Conservation (phyloP, 208 protist species). For the Wallacemonas sp. region DNA sequence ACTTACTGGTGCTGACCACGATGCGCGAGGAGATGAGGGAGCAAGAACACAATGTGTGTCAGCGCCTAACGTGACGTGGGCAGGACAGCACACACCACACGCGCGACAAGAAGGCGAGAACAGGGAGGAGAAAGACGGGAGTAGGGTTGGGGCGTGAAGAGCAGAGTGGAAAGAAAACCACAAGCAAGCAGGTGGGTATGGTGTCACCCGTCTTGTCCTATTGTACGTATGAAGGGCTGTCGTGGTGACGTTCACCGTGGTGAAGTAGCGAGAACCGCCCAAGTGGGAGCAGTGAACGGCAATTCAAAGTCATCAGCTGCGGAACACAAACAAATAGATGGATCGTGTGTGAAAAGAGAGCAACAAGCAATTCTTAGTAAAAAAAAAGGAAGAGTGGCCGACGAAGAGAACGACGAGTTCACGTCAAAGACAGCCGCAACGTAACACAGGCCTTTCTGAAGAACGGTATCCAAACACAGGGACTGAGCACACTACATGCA, state of each 20-base stretch:
- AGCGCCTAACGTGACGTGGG: no score
- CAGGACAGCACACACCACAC: not conserved
- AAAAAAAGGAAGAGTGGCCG: conserved; percentile 13
- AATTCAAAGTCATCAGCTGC: no score
- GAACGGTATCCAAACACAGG: conserved; percentile 4
- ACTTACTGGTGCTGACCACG: no score
- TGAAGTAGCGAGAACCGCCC: no score
- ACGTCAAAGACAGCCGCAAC: not conserved
- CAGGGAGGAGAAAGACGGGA: not conserved
- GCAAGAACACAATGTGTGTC: no score
- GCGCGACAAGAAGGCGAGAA: not conserved
- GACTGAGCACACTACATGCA: not conserved
- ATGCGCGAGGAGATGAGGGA: not conserved
- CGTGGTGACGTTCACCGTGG: no score
- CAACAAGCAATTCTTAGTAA: not conserved
- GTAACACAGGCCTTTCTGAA: no score
- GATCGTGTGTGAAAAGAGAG: not conserved
- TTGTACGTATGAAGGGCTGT: no score
- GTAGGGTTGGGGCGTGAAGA: not conserved
- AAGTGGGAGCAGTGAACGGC: no score
- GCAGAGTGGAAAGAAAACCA: no score
- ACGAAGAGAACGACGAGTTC: conserved; percentile 1
- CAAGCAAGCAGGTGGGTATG: no score
- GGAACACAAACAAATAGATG: not conserved
- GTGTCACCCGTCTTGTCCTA: no score